Base-by-base conservation (phyloP, 225 moss, liverwort and hornwort genomes). In the Physcomitrellopsis africana region DNA sequence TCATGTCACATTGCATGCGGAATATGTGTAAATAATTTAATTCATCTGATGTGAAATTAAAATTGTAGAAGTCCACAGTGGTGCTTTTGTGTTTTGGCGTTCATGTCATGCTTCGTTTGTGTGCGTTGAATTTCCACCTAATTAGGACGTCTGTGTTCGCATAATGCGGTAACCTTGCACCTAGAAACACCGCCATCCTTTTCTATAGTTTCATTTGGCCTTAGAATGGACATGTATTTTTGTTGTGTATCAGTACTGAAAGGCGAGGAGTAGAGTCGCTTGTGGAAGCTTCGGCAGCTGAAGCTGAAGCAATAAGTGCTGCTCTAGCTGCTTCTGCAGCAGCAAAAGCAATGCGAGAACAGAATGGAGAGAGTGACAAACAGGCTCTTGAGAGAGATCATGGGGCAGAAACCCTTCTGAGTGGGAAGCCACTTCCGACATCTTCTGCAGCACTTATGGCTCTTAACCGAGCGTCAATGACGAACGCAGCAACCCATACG, bases 261-360 rank as follows among this genome's bases (percentile, higher is more conserved):
- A 80, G 83, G 57, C 72, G 70, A 59, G 79, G 83, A 56, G 72
- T 83, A 26, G 81, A 81, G 72, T 75, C 82, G 3, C 85, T 85
- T 44, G 85, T 85, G 29, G 82, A 85, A 78, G 85, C 82, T 74
- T 85, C 82, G 12, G 79, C 82, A 52, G 85, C 82, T 24, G 82
- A 85, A 67, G 85, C 82, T 67, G 79, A 85, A 75, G 85, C 85
- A n/a, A 85, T 85, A 66, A 85, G 79, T 79, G 81, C 85, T 19
- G 76, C 82, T 14, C 60, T 85, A 26, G 80, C 78, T 65, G 74
- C 74, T 74, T 74, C 79, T 74, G 77, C 78, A 60, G 74, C 56
- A 69, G 75, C 75, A 59, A 72, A 65, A 70, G 78, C 74, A 73
- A 52, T 76, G 43, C 78, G 82, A 56, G 72, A 82, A 42, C 73